phyloP scores from a whole-genome alignment of 148 eudicot species.

The Silene latifolia region DNA sequence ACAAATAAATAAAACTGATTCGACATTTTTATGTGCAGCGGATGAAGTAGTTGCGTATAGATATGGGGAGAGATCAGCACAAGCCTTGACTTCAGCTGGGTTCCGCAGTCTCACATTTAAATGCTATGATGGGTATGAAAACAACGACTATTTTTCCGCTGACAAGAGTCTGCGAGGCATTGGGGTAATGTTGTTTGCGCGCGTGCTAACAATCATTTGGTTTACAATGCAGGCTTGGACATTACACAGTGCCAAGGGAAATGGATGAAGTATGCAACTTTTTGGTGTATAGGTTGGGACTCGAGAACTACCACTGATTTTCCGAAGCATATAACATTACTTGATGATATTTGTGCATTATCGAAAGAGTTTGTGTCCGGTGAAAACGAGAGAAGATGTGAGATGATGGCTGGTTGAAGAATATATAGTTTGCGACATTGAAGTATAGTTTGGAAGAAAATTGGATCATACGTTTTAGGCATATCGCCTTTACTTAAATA shows the following conservation, averaged over 20 bases:
- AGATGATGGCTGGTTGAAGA: conserved; percentile 14
- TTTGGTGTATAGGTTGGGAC: conserved; percentile 55
- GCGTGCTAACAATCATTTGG: neutral
- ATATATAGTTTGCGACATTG: conserved; percentile 16
- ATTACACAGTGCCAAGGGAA: conserved; percentile 78
- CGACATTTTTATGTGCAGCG: conserved; percentile 36
- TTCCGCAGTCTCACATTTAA: conserved; percentile 59
- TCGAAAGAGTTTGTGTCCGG: neutral
- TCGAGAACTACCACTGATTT: conserved; percentile 33
- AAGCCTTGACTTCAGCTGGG: conserved; percentile 60
- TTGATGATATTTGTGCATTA: conserved; percentile 12
- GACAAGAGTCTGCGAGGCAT: no score
- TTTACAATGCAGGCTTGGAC: conserved; percentile 64
- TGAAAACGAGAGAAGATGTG: no score
- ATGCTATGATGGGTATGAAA: conserved; percentile 82
- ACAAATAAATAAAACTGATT: no score
- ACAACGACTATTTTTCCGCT: no score
- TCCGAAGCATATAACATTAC: neutral
- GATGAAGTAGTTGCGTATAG: conserved; percentile 80
- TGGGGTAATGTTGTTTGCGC: no score
- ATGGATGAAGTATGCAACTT: conserved; percentile 92
- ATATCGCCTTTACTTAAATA: conserved; percentile 22
- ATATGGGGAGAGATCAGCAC: conserved; percentile 72
- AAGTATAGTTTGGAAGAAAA: conserved; percentile 27
- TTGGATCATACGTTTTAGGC: conserved; percentile 23